Evolutionary conservation across 768 basidiomycete genomes (phyloP).

Genomic region (Xerocomellus amylosporus): DNA sequence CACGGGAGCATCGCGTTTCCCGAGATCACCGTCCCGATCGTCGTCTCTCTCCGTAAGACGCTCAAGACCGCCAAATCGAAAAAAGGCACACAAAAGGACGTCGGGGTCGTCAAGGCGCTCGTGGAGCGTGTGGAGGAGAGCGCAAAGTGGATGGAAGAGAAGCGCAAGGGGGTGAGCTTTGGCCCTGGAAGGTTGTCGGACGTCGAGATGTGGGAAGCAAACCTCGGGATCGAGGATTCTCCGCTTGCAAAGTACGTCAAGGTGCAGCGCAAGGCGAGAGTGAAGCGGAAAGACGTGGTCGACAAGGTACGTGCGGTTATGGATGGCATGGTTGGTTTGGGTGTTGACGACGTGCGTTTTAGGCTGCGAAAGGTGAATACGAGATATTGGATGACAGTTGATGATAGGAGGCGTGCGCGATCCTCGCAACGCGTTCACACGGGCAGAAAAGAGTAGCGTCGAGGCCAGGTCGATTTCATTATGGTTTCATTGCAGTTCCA

Average conservation of each 20-base stretch:
- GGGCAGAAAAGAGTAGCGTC: not conserved
- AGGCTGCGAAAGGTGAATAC: constrained; percentile 71
- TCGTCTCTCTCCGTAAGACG: constrained; percentile 66
- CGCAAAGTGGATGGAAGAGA: constrained; percentile 70
- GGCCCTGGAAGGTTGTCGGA: constrained; percentile 67
- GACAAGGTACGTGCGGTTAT: constrained; percentile 57
- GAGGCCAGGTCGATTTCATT: not conserved
- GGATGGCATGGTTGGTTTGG: constrained; percentile 13
- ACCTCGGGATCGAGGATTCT: constrained; percentile 58
- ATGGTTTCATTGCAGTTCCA: not conserved
- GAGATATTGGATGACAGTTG: constrained; percentile 58
- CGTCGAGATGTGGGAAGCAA: constrained; percentile 72
- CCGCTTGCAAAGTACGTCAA: constrained; percentile 82
- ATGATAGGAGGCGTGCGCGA: not conserved
- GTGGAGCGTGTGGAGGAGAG: constrained; percentile 89
- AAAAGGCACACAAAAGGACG: constrained; percentile 49
- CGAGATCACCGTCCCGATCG: constrained; percentile 80
- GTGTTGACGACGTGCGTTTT: constrained; percentile 7
- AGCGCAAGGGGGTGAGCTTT: constrained; percentile 68
- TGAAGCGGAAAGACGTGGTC: constrained; percentile 63
- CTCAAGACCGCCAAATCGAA: constrained; percentile 59
- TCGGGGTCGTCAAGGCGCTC: constrained; percentile 64
- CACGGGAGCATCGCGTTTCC: constrained; percentile 92
- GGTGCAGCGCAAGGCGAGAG: constrained; percentile 76
- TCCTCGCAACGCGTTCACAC: not conserved